Conservation (phyloP, 306 rosid species). For the Sicyos edulis region DNA sequence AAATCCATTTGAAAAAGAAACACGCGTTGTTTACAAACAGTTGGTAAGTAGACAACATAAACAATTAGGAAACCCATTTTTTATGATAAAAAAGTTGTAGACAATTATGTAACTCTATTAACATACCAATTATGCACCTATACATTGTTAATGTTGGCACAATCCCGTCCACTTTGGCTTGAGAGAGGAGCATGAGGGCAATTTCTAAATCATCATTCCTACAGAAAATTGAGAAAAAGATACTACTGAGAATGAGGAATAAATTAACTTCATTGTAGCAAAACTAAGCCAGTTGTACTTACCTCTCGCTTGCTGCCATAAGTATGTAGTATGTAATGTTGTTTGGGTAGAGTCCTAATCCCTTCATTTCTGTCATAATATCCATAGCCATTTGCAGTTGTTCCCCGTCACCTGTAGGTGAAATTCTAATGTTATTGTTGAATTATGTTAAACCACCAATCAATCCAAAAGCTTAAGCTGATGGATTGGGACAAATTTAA, state of each 20-base stretch:
- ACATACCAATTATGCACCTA: slow-evolving; percentile 71
- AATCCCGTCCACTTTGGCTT: slow-evolving; percentile 67
- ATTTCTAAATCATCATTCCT: slow-evolving; percentile 75
- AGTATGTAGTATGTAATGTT: slow-evolving; percentile 83
- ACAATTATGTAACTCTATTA: slow-evolving; percentile 1
- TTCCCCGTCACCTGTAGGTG: slow-evolving; percentile 72
- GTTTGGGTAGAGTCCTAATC: slow-evolving; percentile 65
- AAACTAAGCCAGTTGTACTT: slow-evolving; percentile 27
- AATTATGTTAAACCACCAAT: too few species aligned
- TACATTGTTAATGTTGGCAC: slow-evolving; percentile 50
- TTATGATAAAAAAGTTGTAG: background rate
- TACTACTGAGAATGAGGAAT: slow-evolving; percentile 9
- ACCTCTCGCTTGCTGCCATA: slow-evolving; percentile 76
- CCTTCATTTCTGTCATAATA: slow-evolving; percentile 72
- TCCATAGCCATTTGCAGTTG: slow-evolving; percentile 79
- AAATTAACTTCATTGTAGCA: background rate
- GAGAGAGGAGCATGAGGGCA: slow-evolving; percentile 67
- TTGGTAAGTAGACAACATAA: too few species aligned
- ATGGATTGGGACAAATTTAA: too few species aligned
- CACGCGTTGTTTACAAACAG: background rate
- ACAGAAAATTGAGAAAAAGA: slow-evolving; percentile 23
- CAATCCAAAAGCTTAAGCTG: too few species aligned
- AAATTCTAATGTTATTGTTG: slow-evolving; percentile 28
- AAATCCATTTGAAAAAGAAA: background rate
- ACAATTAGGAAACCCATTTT: background rate